phyloP scores from a whole-genome alignment of 2,329 filamentous ascomycete genomes.

The Talaromyces atroroseus region DNA sequence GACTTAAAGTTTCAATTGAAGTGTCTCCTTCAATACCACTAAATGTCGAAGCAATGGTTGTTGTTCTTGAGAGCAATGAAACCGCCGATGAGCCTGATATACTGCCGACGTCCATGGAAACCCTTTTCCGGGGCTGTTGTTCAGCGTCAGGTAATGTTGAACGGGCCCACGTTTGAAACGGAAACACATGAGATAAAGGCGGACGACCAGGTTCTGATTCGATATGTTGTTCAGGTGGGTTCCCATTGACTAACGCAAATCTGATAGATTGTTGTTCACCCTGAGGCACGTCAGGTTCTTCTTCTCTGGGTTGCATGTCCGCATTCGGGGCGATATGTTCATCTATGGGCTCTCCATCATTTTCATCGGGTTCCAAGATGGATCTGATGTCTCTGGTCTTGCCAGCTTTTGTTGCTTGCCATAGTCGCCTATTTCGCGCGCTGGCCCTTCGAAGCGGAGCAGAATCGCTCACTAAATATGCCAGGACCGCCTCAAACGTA shows the following conservation, averaged over 20 bases:
- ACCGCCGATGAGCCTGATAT: constrained; percentile 79
- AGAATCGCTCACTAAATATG: constrained; percentile 80
- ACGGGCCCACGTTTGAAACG: constrained; percentile 64
- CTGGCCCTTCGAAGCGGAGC: constrained; percentile 77
- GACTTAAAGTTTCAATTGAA: constrained; percentile 62
- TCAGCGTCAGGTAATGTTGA: constrained; percentile 38
- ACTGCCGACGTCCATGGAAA: constrained; percentile 85
- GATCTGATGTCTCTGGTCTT: constrained; percentile 67
- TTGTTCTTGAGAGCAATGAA: constrained; percentile 74
- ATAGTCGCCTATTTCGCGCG: constrained; percentile 75
- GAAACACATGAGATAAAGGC: constrained; percentile 76
- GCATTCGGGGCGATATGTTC: constrained; percentile 38
- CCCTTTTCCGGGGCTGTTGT: constrained; percentile 62
- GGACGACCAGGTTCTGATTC: constrained; percentile 25
- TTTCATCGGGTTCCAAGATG: constrained; percentile 68
- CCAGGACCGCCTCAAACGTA: constrained; percentile 88
- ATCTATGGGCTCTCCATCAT: constrained; percentile 41
- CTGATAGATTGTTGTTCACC: constrained; percentile 19
- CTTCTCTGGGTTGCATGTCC: constrained; percentile 21
- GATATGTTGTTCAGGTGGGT: constrained; percentile 17
- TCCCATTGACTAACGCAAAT: constrained; percentile 21
- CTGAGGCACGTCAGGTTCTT: constrained; percentile 7
- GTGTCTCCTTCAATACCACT: constrained; percentile 78
- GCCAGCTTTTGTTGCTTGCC: constrained; percentile 78
- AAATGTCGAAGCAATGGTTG: constrained; percentile 67